Percentiles rank a stretch among this genome's conserved stretches.
These are phyloP conservation scores for Xylaria sp. DNA, from an alignment of 2,329 filamentous ascomycete genomes.

Conservation along the genomic window DNA sequence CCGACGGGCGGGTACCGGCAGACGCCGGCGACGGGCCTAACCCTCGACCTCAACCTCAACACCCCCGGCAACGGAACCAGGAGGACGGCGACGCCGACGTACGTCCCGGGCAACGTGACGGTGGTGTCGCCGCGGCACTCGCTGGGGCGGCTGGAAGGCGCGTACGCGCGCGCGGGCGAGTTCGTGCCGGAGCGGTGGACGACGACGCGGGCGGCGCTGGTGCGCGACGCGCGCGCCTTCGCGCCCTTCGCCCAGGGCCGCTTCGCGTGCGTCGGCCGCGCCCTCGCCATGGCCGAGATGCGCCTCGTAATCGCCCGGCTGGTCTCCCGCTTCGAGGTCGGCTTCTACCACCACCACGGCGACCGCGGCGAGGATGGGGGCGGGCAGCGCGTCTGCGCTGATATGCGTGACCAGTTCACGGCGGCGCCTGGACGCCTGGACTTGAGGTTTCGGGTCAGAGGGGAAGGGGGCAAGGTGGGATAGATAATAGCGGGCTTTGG, in stretches of 20 bases:
- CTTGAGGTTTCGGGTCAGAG: constrained; percentile 13
- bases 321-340: constrained; percentile 20
- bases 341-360: no score
- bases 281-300: constrained; percentile 25
- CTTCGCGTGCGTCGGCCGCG: constrained; percentile 22
- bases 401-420: constrained; percentile 23
- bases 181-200: constrained; percentile 28
- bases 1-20: constrained; percentile 32
- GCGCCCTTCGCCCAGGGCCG: constrained; percentile 16
- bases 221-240: constrained; percentile 14
- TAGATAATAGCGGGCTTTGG: no score
- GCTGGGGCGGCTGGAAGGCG: constrained; percentile 19
- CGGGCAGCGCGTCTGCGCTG: constrained; percentile 14
- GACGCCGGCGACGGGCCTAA: constrained; percentile 31
- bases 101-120: constrained; percentile 32
- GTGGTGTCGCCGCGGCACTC: constrained; percentile 22
- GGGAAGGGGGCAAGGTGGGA: no score
- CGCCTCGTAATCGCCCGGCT: constrained; percentile 22
- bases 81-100: no score
- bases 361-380: constrained; percentile 14
- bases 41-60: constrained; percentile 29
- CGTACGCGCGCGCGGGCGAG: constrained; percentile 12
- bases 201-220: constrained; percentile 20
- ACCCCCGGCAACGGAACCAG: no score
- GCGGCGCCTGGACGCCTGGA: constrained; percentile 17